Base-by-base conservation (phyloP, 139 green algal species). In the Desmodesmus armatus region DNA sequence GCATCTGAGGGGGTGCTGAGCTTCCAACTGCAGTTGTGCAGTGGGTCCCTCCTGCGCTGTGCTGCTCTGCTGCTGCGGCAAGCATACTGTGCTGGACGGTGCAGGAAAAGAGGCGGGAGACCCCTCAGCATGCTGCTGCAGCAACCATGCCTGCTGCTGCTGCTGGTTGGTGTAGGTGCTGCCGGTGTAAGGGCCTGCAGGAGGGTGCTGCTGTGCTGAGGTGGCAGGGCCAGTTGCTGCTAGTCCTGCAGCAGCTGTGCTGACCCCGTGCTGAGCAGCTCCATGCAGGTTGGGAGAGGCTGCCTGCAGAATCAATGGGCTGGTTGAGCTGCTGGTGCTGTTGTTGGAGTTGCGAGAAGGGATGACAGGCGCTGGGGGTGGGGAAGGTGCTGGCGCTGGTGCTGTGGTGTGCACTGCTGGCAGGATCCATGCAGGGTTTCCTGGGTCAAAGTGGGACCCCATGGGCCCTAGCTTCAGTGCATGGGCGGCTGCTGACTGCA, bases 381-480 rank as follows among this genome's bases (percentile, higher is more conserved):
- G 40, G 13, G 25, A 9, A 21, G 66, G 41, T 19, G 63, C 29
- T 19, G 29, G 67, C 63, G 47, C 31, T 69, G 47, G 31, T 49
- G 73, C 17, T 69, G 73, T 37, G 66, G 73, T 31, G 11, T 69
- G 47, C 47, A 63, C 53, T 69, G 73, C 67, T 5, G 73, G 73
- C 4, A 80, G 49, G 31, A 79, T 79, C 71, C 43, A 79, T 35
- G 43, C 27, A 44, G 43, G 43, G 49, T 79, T 79, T 15, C 9
- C 27, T 9, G 41, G 33, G 2, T 79, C 71, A 43, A 79, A 79
- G 27, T 43, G 71, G 27, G 43, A 65, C 7, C 27, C 5, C 1
- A 79, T 27, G n/a, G 44, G 43, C 2, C 71, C 33, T 17, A 81
- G 74, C 25, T 49, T 33, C 21, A 51, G 15, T 1, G 33, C 74